Percentiles rank a stretch among this genome's conserved stretches.
Evolutionary conservation across 73 alveolate genomes (phyloP).

Genomic region (Tetrahymena thermophila): DNA sequence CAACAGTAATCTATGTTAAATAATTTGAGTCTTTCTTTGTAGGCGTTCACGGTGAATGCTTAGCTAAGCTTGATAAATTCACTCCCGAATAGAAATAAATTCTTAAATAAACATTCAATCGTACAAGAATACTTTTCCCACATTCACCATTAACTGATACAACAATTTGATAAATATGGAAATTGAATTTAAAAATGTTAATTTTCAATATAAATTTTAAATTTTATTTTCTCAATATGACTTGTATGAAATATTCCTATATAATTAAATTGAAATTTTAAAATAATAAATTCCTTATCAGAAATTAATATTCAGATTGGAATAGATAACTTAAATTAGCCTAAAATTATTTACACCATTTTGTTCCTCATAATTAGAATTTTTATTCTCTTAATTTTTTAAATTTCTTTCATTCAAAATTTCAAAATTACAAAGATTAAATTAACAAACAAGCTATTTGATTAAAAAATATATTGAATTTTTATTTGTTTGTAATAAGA

Average conservation of each 20-base stretch:
- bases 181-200: background rate
- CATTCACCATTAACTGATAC: background rate
- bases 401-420: background rate
- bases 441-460: background rate
- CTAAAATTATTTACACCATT: background rate
- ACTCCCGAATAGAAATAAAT: background rate
- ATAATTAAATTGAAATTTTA: background rate
- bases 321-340: background rate
- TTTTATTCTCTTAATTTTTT: too few species aligned
- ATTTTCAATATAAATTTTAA: background rate
- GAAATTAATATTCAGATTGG: background rate
- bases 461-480: too few species aligned
- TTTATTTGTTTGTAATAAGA: background rate
- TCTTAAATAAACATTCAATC: background rate
- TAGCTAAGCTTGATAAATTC: background rate
- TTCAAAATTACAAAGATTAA: too few species aligned
- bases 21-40: background rate
- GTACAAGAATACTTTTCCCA: constrained; percentile 1
- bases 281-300: background rate
- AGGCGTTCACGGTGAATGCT: background rate
- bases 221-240: background rate
- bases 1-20: background rate
- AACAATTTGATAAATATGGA: background rate
- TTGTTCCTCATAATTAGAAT: too few species aligned
- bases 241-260: background rate